Conservation (phyloP, 2,329 filamentous ascomycete species). For the Botrytis fragariae region DNA sequence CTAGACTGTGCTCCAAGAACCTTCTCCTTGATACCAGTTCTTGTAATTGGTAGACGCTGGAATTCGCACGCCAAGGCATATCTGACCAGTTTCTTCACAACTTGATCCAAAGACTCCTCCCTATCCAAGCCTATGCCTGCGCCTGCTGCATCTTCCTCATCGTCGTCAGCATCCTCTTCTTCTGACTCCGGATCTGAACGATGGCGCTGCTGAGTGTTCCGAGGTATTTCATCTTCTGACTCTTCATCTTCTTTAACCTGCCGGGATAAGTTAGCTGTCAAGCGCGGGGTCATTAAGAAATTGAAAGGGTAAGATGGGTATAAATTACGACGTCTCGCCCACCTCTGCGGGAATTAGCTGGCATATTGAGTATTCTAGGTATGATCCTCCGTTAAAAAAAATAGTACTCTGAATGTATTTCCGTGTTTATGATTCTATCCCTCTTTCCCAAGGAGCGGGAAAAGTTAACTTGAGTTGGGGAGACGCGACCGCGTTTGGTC, state of each 20-base stretch:
- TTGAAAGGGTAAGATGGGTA: not conserved
- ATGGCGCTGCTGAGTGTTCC: slow-evolving; percentile 30
- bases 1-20: slow-evolving; percentile 50
- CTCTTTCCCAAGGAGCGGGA: too few species aligned
- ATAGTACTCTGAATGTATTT: not conserved
- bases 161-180: slow-evolving; percentile 31
- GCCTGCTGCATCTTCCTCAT: slow-evolving; percentile 25
- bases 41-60: slow-evolving; percentile 56
- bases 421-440: not conserved
- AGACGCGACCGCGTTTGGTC: slow-evolving; percentile 12
- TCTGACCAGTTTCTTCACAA: slow-evolving; percentile 66
- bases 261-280: slow-evolving; percentile 21
- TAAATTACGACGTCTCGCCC: slow-evolving; percentile 10
- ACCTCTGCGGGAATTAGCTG: not conserved
- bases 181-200: slow-evolving; percentile 26
- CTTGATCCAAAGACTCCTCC: slow-evolving; percentile 42
- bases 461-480: not conserved
- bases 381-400: too few species aligned
- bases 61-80: slow-evolving; percentile 67
- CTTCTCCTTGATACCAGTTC: slow-evolving; percentile 63
- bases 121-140: slow-evolving; percentile 32
- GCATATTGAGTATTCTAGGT: not conserved
- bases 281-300: slow-evolving; percentile 11
- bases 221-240: slow-evolving; percentile 31
- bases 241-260: slow-evolving; percentile 31